These are phyloP conservation scores for Infundibulicybe gibba DNA, from an alignment of 768 basidiomycete species.

Conservation along the genomic window DNA sequence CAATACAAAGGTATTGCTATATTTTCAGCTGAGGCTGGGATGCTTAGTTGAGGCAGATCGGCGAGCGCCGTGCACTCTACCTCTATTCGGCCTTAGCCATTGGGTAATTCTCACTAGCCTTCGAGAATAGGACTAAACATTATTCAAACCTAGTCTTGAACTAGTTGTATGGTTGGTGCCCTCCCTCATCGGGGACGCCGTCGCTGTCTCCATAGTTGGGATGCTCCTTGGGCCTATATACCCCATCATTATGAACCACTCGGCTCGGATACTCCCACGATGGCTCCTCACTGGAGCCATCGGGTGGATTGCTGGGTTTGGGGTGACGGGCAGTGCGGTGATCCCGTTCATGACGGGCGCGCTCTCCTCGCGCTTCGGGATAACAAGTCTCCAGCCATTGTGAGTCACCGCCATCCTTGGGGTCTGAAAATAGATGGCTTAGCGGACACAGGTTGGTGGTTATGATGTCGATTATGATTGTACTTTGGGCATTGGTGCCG, in stretches of 20 bases:
- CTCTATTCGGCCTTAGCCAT: constrained; percentile 32
- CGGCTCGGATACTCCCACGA: constrained; percentile 49
- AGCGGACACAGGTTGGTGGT: constrained; percentile 41
- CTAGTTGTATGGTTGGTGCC: constrained; percentile 49
- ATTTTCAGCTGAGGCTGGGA: neutral
- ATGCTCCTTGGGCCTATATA: constrained; percentile 53
- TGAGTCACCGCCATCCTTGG: constrained; percentile 18
- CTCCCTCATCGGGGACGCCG: constrained; percentile 41
- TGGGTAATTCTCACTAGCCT: constrained; percentile 12
- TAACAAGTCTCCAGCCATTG: constrained; percentile 45
- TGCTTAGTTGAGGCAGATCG: constrained; percentile 20
- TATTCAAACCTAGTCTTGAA: constrained; percentile 31
- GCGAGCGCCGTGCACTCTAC: constrained; percentile 32
- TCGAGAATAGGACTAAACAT: neutral
- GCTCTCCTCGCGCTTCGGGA: constrained; percentile 36
- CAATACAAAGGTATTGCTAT: constrained; percentile 27
- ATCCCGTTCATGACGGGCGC: constrained; percentile 50
- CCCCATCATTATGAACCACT: constrained; percentile 51
- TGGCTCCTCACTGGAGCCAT: constrained; percentile 44
- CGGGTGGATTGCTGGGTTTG: constrained; percentile 53
- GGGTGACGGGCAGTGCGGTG: constrained; percentile 45
- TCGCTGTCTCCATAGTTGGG: constrained; percentile 46
- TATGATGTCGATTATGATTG: constrained; percentile 57
- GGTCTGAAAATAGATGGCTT: neutral
- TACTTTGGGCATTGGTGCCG: constrained; percentile 54